Percentiles rank a stretch among this genome's conserved stretches.
Conservation (phyloP, 2,329 filamentous ascomycete species). For the Talaromyces atroroseus region DNA sequence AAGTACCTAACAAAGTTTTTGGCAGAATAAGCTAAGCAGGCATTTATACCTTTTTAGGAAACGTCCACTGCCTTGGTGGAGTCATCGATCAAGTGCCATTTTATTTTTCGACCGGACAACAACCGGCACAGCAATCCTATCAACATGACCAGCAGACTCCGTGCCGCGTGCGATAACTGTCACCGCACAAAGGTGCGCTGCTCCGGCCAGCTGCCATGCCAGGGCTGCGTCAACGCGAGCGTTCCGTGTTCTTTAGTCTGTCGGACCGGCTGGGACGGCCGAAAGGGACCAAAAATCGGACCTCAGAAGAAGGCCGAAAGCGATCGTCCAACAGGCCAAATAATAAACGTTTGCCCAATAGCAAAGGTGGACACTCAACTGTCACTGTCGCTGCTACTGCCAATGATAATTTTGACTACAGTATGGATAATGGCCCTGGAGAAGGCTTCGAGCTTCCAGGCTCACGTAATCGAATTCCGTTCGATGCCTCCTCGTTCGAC, state of each 20-base stretch:
- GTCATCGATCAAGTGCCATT: too few species aligned
- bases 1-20: too few species aligned
- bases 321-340: not conserved
- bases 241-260: slow-evolving; percentile 6
- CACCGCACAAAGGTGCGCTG: slow-evolving; percentile 14
- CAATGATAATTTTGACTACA: not conserved
- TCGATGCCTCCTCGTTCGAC: not conserved
- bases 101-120: too few species aligned
- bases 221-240: slow-evolving; percentile 9
- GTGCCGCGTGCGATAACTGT: slow-evolving; percentile 12
- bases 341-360: not conserved
- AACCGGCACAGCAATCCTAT: too few species aligned
- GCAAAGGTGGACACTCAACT: not conserved
- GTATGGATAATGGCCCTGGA: too few species aligned
- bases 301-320: not conserved
- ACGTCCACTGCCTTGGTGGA: too few species aligned
- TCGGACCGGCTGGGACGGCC: slow-evolving; percentile 10
- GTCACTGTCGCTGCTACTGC: not conserved
- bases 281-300: slow-evolving; percentile 11
- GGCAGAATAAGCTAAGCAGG: too few species aligned
- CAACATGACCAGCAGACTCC: slow-evolving; percentile 3
- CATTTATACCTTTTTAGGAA: too few species aligned
- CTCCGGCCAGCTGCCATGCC: slow-evolving; percentile 19
- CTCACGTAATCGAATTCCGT: not conserved
- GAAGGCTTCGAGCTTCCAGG: not conserved